phyloP scores from a whole-genome alignment of 192 early-diverging fungal species.

The Funneliformis mosseae region DNA sequence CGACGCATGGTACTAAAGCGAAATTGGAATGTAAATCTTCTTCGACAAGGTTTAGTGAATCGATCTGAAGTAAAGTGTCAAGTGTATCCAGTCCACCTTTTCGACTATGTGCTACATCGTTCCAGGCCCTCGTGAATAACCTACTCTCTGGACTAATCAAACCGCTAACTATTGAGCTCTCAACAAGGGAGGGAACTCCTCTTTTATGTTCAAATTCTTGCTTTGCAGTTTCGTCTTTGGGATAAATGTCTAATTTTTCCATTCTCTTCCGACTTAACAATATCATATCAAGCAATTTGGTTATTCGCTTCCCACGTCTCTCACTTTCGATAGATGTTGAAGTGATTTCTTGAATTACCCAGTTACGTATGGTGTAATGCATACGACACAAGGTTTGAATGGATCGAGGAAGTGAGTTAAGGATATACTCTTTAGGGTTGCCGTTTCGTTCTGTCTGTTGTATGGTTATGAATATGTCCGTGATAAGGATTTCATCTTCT shows the following conservation, averaged over 20 bases:
- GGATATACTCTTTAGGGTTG: conserved; percentile 54
- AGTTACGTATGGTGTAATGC: conserved; percentile 68
- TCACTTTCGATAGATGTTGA: conserved; percentile 48
- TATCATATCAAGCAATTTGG: conserved; percentile 64
- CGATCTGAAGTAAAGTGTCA: conserved; percentile 39
- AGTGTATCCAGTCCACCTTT: conserved; percentile 61
- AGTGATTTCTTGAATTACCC: conserved; percentile 65
- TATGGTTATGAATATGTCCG: conserved; percentile 66
- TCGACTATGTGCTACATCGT: conserved; percentile 55
- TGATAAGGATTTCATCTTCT: conserved; percentile 65
- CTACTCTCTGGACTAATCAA: conserved; percentile 73
- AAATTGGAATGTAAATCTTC: not conserved
- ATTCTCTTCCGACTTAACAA: conserved; percentile 51
- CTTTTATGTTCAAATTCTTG: conserved; percentile 22
- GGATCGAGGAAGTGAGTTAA: conserved; percentile 62
- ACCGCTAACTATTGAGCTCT: conserved; percentile 66
- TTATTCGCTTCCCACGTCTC: conserved; percentile 58
- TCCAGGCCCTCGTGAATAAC: conserved; percentile 65
- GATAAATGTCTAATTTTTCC: conserved; percentile 32
- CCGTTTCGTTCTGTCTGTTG: conserved; percentile 51
- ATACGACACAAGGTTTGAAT: conserved; percentile 67
- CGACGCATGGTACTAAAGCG: conserved; percentile 64
- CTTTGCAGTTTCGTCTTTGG: conserved; percentile 17
- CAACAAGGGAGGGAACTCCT: conserved; percentile 69
- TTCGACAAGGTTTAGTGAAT: not conserved